These are phyloP conservation scores for Hericium erinaceus DNA, from an alignment of 768 basidiomycete species.

Conservation along the genomic window DNA sequence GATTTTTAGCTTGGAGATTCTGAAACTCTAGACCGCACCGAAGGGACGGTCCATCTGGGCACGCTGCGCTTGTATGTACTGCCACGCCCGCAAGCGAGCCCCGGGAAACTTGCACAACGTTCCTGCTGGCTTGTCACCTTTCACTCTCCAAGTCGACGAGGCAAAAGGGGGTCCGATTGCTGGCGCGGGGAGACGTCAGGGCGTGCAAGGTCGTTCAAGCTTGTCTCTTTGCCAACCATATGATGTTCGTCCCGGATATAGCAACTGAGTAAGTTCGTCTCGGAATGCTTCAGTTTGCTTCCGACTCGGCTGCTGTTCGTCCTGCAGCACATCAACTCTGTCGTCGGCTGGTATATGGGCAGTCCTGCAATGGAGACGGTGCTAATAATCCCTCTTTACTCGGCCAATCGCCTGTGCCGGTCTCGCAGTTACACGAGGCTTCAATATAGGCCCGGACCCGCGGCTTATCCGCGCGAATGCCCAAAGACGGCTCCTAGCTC, in stretches of 20 bases:
- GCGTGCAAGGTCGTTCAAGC: not conserved
- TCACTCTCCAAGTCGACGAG: not conserved
- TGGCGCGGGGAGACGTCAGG: not conserved
- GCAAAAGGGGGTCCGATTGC: not conserved
- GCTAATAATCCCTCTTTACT: no score
- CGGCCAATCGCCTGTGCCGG: not conserved
- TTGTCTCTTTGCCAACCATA: not conserved
- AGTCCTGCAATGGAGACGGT: no score
- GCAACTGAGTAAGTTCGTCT: slow-evolving; percentile 1
- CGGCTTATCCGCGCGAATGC: not conserved
- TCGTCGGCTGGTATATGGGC: no score
- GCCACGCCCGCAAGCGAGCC: not conserved
- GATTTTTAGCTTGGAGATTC: not conserved
- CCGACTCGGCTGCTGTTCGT: not conserved
- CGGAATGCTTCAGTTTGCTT: not conserved
- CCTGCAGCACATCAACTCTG: no score
- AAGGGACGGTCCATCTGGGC: not conserved
- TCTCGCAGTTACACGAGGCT: not conserved
- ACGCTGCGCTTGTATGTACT: not conserved
- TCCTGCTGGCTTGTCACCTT: not conserved
- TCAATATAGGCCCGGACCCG: not conserved
- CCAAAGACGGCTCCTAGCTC: not conserved
- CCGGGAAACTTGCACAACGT: not conserved
- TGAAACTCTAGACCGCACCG: not conserved
- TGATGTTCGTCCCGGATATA: not conserved